Conservation (phyloP, 2,329 filamentous ascomycete genomes). For the Colletotrichum sp. region DNA sequence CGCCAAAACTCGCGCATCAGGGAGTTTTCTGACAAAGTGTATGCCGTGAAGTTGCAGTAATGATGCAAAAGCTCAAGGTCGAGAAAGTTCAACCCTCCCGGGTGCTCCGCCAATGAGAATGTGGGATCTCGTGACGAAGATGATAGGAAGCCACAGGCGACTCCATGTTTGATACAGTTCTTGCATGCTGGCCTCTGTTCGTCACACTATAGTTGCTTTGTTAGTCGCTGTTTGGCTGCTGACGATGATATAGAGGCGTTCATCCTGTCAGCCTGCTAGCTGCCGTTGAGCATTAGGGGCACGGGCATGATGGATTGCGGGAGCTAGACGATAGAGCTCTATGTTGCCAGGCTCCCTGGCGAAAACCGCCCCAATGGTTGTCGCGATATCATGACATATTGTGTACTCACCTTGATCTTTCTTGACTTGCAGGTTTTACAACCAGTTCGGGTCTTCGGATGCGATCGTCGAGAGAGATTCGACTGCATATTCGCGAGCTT, state of each 20-base stretch:
- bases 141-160: conserved; percentile 39
- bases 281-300: not conserved
- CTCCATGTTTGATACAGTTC: conserved; percentile 45
- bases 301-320: not conserved
- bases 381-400: too few relatives aligned
- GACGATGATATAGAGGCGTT: not conserved
- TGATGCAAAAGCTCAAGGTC: conserved; percentile 61
- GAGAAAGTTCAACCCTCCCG: conserved; percentile 37
- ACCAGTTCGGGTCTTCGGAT: conserved; percentile 40
- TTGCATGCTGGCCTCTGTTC: conserved; percentile 42
- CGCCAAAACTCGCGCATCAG: conserved; percentile 50
- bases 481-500: conserved; percentile 18
- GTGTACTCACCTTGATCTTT: conserved; percentile 42
- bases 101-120: conserved; percentile 10
- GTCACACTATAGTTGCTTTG: conserved; percentile 36
- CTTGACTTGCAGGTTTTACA: conserved; percentile 42
- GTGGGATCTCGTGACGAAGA: conserved; percentile 1
- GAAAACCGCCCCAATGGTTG: not conserved
- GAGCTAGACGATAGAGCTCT: not conserved
- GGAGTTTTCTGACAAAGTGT: conserved; percentile 48
- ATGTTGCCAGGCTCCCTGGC: not conserved
- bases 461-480: conserved; percentile 17
- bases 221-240: not conserved
- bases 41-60: conserved; percentile 52
- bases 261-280: not conserved